A percentile compares a stretch with the other conserved stretches of the same genome.
Conservation (phyloP, 139 green algal genomes). For the Coelastrella sp. region DNA sequence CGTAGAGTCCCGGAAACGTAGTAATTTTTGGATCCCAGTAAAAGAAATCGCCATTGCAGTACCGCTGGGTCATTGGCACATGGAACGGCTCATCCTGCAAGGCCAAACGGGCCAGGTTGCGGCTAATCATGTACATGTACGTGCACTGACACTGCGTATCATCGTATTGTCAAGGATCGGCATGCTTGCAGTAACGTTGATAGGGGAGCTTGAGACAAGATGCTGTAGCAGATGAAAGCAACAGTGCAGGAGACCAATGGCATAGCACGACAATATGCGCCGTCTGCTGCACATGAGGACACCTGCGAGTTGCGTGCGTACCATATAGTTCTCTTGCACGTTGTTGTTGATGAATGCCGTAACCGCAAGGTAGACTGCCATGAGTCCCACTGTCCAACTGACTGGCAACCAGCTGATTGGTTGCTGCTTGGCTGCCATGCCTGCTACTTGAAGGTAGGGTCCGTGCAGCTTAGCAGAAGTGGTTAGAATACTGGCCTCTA, state of each 20-base stretch:
- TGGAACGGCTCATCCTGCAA: conserved; percentile 94
- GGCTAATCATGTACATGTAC: no score
- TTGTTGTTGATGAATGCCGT: neutral
- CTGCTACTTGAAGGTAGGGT: neutral
- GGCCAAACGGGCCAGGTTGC: no score
- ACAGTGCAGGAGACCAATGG: no score
- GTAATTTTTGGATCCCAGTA: conserved; percentile 96
- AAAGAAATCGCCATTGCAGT: conserved; percentile 80
- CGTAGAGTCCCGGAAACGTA: conserved; percentile 94
- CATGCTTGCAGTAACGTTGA: no score
- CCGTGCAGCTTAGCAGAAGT: no score
- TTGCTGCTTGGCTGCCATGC: neutral
- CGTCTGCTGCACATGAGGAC: neutral
- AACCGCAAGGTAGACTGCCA: neutral
- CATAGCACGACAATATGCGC: neutral
- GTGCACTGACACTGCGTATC: no score
- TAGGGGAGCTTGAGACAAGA: no score
- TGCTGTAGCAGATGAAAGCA: no score
- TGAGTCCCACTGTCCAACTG: neutral
- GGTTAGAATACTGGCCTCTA: no score
- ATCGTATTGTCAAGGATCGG: no score
- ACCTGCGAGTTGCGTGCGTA: neutral
- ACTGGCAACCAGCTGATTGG: neutral
- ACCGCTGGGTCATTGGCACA: conserved; percentile 88
- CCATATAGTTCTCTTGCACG: neutral